Evolutionary conservation across 164 flowering plant genomes (phyloP).

Genomic region (Piper betle): DNA sequence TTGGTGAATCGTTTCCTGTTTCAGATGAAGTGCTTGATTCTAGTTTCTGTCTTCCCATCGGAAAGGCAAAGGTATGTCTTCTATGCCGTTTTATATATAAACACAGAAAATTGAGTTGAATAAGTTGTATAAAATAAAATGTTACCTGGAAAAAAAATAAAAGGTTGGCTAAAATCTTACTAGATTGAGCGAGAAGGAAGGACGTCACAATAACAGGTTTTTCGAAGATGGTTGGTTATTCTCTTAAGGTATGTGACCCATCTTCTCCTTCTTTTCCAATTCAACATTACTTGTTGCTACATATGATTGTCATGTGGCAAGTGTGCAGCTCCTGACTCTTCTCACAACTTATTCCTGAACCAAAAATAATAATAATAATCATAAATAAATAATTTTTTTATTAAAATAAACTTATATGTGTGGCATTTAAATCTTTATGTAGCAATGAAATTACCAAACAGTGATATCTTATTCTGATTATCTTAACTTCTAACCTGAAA

Average conservation of each 20-base stretch:
- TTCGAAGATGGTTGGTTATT: slow-evolving; percentile 87
- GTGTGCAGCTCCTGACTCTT: neutral
- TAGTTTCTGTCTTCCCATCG: slow-evolving; percentile 74
- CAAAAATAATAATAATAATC: no score
- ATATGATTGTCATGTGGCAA: neutral
- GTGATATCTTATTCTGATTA: no score
- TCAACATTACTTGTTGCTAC: no score
- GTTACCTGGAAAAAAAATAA: no score
- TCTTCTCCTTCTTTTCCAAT: neutral
- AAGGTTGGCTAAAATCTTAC: no score
- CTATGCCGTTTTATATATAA: neutral
- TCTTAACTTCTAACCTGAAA: neutral
- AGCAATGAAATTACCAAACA: no score
- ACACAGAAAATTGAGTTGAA: neutral
- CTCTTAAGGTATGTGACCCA: slow-evolving; percentile 56
- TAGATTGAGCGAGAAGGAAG: slow-evolving; percentile 87
- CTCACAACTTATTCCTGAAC: neutral
- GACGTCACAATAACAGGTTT: slow-evolving; percentile 79
- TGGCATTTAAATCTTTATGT: no score
- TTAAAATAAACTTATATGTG: no score
- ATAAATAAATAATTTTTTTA: no score
- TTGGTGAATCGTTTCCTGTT: slow-evolving; percentile 86
- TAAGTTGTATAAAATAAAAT: neutral
- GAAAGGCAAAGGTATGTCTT: slow-evolving; percentile 72
- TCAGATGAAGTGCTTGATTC: slow-evolving; percentile 85